Evolutionary conservation across 805 yeast genomes (phyloP), one percentile per base, ranked within the genome.

Genomic region (Yarrowia hollandica): DNA sequence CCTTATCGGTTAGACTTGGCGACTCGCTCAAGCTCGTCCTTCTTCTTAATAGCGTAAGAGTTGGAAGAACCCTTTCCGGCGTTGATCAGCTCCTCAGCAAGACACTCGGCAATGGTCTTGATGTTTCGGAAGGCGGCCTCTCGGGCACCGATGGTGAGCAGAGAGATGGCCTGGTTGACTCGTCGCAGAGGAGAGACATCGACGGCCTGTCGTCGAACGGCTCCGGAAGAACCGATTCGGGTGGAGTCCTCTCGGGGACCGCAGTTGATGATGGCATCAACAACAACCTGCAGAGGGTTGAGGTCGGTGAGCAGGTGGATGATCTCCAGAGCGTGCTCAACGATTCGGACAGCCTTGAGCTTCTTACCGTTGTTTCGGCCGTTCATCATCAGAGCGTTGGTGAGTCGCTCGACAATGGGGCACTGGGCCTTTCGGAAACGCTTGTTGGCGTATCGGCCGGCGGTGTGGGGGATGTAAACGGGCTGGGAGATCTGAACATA

Each of bases 291-390:
- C 79, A 94, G 79, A 77, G 99, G 99, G 96, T 94, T 94, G 81
- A 86, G 95, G 80, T 92, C 99, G 72, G 99, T 90, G 77, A 95
- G 85, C 70, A 94, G 91, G 85, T 86, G 77, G 80, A 94, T 85
- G 84, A 94, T 94, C 81, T 94, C 99, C 77, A 94, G 82, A 72
- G 99, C 92, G 86, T 94, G 99, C 85, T 95, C 89, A 79, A 94
- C 90, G 78, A 94, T 94, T 88, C 98, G 91, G 72, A 94, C 98
- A 73, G 99, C 99, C 88, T 92, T 91, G 80, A 95, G 89, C 84
- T 94, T 94, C 87, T 94, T 94, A 86, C 99, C 99, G 88, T 95
- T 94, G 95, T 94, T 94, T 85, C 98, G 92, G 84, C 99, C 99
- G 88, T 94, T 91, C 99, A 94, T 94, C 99, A 94, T 94, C 77